These are phyloP conservation scores for Marasmius fiardii DNA, from an alignment of 1,284 basidiomycete species.

Conservation along the genomic window DNA sequence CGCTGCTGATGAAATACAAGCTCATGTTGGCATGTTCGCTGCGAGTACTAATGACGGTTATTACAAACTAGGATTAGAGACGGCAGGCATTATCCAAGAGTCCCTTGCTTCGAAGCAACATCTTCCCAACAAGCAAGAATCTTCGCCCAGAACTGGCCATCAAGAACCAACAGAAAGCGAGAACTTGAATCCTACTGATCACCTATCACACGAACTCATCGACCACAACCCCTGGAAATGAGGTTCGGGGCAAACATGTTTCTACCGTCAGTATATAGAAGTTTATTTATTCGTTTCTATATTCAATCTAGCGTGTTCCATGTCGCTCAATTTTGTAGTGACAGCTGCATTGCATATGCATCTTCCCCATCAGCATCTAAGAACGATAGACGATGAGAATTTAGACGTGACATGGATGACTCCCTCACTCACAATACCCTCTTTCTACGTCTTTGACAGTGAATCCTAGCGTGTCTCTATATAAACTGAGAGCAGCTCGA, in stretches of 20 bases:
- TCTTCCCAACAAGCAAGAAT: no score
- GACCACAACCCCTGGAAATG: no score
- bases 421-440: constrained; percentile 69
- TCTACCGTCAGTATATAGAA: no score
- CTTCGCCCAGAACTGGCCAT: no score
- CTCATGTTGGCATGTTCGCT: constrained; percentile 89
- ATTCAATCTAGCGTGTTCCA: no score
- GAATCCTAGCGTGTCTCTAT: constrained; percentile 89
- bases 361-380: constrained; percentile 91
- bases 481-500: constrained; percentile 83
- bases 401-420: constrained; percentile 17
- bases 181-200: no score
- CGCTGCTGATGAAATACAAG: constrained; percentile 79
- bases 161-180: no score
- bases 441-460: constrained; percentile 84
- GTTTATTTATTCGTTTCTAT: no score
- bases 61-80: constrained; percentile 77
- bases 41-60: constrained; percentile 85
- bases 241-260: no score
- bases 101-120: constrained; percentile 30
- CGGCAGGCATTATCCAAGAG: constrained; percentile 57
- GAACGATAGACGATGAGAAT: background rate
- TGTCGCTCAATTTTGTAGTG: constrained; percentile 34
- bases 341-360: constrained; percentile 84
- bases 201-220: no score